Base-by-base conservation (phyloP, 2,329 filamentous ascomycete species). In the Fusarium duplospermum region DNA sequence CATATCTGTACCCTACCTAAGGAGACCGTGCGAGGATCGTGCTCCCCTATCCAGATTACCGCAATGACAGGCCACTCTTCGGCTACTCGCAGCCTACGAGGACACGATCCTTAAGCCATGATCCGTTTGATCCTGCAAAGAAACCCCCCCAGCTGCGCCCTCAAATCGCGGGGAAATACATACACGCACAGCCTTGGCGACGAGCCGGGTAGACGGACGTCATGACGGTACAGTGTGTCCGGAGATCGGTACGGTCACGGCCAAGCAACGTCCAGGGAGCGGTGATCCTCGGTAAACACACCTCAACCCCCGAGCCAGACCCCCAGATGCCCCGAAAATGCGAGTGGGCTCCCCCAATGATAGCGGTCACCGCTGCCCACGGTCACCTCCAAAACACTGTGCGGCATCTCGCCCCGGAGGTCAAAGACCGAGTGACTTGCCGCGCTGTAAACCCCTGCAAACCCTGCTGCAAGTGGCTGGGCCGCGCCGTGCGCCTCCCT, bases 381-480 rank as follows among this genome's bases (percentile, higher is more conserved):
- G 69, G 74, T 66, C 68, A 66, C 71, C 72, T 72, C 65, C 65
- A 74, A 71, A 69, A 75, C 69, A 74, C 69, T 75, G 72, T 74
- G 72, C 74, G 72, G 58, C 72, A 62, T 63, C 47, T 59, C 40
- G 22, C 38, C 24, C 45, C 69, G 72, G 72, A 74, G 56, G 64
- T 70, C 63, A 64, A 74, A 74, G 40, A 24, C 72, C 72, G 72
- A 70, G 42, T 66, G 65, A 58, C 68, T 72, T 65, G 57, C 33
- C 63, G 68, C 47, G 59, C 64, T 63, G 58, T 27, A 60, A 64
- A 33, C n/a, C 29, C 65, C 64, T 50, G 40, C 47, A 27, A 54
- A 58, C 65, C 66, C 33, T 18, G 24, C 70, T 62, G 69, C 74
- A 68, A 76, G 66, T 70, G 75, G 73, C 71, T 76, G 62, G 33